Base-by-base conservation (phyloP, 192 early-diverging fungal genomes). In the Entomortierella parvispora region DNA sequence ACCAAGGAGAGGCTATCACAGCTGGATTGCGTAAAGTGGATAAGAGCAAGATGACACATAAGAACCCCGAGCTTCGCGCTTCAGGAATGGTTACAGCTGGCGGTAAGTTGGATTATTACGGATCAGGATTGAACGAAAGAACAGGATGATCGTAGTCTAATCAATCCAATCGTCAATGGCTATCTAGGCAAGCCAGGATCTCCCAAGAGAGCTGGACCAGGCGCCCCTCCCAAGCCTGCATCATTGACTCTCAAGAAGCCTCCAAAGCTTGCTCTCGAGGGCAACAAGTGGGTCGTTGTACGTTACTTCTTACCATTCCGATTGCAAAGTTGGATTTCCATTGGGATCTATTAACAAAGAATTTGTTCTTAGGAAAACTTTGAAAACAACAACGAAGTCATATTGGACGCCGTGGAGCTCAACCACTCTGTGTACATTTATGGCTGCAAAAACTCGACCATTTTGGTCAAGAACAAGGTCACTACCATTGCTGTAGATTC, bases 31-130 rank as follows among this genome's bases (percentile, higher is more conserved):
- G 93, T 53, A 96, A 97, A 80, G 97, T 99, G 2, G 95, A 96
- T 62, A 93, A 91, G 81, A 89, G 86, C 63, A 91, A 99, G 80
- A 99, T 97, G 97, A 99, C 95, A 15, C 97, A 99, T 86, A 99
- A 99, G 83, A 99, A 99, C 88, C 97, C 97, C 1, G 85, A 86
- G 17, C 80, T 99, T 22, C 90, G 97, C 33, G 87, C 86, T 7
- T 77, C 82, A 40, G 81, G 86, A 33, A 71, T 86, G 23, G 93
- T 94, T n/a, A 75, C 77, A 17, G 49, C 69, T 44, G 34, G 55
- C 17, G 22, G 58, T 47, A 69, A 61, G 64, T 54, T 22, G 44
- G 69, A 6, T 59, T 50, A 17, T 22, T 47, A n/a, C 12, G 25
- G 29, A 6, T 18, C 14, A 3, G 46, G 2, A 22, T 31, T 12